phyloP scores from a whole-genome alignment of 176 grass and related monocot species.

The Hsuehochloa calcarea region DNA sequence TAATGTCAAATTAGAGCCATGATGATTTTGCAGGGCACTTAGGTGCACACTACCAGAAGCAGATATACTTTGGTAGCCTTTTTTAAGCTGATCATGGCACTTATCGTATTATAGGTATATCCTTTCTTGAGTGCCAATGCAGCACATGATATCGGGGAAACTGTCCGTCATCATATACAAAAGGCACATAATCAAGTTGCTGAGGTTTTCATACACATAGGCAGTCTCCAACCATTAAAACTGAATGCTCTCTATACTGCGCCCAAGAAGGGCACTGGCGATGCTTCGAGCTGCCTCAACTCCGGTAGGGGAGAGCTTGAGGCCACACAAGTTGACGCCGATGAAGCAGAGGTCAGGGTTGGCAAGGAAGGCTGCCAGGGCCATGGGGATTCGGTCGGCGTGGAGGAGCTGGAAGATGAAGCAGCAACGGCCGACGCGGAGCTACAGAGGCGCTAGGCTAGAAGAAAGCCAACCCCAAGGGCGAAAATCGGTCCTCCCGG shows the following conservation, averaged over 20 bases:
- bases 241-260: conserved; percentile 17
- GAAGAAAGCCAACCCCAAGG: too few species aligned
- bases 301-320: too few species aligned
- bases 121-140: conserved; percentile 90
- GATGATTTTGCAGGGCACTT: conserved; percentile 6
- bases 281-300: too few species aligned
- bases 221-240: conserved; percentile 30
- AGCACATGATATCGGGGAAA: conserved; percentile 94
- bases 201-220: conserved; percentile 98
- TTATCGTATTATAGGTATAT: conserved; percentile 59
- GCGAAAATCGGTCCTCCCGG: too few species aligned
- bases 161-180: conserved; percentile 84
- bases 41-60: background rate
- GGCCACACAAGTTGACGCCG: too few species aligned
- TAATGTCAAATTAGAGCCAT: conserved; percentile 1
- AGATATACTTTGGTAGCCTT: background rate
- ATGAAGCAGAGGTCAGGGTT: conserved; percentile 36
- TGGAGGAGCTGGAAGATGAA: conserved; percentile 75
- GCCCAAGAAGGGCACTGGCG: too few species aligned
- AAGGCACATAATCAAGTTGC: conserved; percentile 77
- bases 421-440: conserved; percentile 59
- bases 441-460: conserved; percentile 54
- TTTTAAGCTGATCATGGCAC: conserved; percentile 13
- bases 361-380: conserved; percentile 39
- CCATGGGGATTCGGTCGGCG: conserved; percentile 44